Conservation (phyloP, 352 stramenopile species). For the Lagenidium giganteum region DNA sequence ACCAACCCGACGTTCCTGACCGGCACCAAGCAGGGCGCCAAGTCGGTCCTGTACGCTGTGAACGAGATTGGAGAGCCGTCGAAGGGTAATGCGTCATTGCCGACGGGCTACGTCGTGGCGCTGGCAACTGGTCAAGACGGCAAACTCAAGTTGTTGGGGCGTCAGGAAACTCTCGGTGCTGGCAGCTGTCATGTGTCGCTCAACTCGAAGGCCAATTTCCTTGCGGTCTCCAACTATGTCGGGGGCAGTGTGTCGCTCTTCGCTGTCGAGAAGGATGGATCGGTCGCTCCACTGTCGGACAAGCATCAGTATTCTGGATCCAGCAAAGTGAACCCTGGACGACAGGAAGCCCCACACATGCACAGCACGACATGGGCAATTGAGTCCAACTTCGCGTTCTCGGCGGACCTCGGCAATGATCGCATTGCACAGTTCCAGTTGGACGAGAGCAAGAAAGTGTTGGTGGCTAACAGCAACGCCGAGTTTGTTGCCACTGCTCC, state of each 20-base stretch:
- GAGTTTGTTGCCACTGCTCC: constrained; percentile 12
- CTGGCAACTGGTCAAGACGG: constrained; percentile 28
- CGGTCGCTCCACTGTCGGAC: constrained; percentile 26
- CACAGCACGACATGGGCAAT: constrained; percentile 65
- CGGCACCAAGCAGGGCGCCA: constrained; percentile 7
- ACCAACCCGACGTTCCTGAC: constrained; percentile 36
- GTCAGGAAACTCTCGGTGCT: constrained; percentile 35
- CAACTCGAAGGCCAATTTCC: constrained; percentile 39
- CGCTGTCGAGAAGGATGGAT: constrained; percentile 37
- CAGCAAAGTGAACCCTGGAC: constrained; percentile 26
- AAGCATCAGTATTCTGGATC: constrained; percentile 30
- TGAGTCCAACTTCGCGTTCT: constrained; percentile 32
- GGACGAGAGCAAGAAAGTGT: constrained; percentile 26
- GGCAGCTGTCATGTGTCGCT: constrained; percentile 43
- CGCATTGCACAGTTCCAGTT: constrained; percentile 47
- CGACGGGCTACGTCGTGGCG: constrained; percentile 48
- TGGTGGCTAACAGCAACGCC: constrained; percentile 13
- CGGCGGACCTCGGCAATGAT: constrained; percentile 59
- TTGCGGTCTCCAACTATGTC: constrained; percentile 59
- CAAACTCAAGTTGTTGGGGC: constrained; percentile 42
- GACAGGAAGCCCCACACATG: constrained; percentile 44
- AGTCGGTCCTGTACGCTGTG: constrained; percentile 38
- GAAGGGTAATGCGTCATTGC: constrained; percentile 12
- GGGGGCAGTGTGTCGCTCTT: constrained; percentile 55
- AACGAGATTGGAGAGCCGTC: constrained; percentile 45